Evolutionary conservation across 441 rosid genomes (phyloP).

Genomic region (Breynia disticha): DNA sequence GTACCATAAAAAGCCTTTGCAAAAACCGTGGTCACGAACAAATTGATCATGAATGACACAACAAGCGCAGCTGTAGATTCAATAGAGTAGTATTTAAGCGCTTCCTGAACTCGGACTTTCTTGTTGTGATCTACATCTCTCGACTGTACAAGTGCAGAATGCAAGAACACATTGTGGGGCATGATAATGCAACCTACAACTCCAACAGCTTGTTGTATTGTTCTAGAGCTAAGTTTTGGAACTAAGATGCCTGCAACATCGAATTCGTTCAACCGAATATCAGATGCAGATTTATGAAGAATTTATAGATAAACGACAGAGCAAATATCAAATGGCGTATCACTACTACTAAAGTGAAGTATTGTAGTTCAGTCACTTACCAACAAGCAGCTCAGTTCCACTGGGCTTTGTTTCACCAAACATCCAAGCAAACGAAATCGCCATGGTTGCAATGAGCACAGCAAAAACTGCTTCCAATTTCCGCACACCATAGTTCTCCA

Average conservation of each 20-base stretch:
- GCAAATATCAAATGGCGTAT: not conserved
- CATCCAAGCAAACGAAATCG: constrained; percentile 90
- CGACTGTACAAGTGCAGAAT: constrained; percentile 90
- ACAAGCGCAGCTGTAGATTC: constrained; percentile 65
- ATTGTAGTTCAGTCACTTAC: constrained; percentile 21
- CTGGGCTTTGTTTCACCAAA: constrained; percentile 74
- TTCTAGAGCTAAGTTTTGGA: constrained; percentile 72
- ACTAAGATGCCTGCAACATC: constrained; percentile 52
- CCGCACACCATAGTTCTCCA: constrained; percentile 89
- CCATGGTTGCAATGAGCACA: constrained; percentile 71
- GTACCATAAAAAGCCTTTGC: constrained; percentile 86
- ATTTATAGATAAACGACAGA: not conserved
- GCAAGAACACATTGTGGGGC: constrained; percentile 93
- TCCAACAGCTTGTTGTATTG: constrained; percentile 83
- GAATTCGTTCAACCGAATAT: constrained; percentile 3
- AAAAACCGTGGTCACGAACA: constrained; percentile 76
- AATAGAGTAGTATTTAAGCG: constrained; percentile 71
- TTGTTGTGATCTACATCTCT: constrained; percentile 54
- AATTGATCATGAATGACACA: constrained; percentile 69
- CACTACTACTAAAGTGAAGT: not conserved
- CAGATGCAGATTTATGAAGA: not conserved
- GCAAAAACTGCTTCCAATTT: constrained; percentile 84
- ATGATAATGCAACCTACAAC: constrained; percentile 88
- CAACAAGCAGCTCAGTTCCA: constrained; percentile 61
- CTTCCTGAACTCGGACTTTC: constrained; percentile 68